Base-by-base conservation (phyloP, 1,284 basidiomycete species). In the Ceratobasidium sp. region DNA sequence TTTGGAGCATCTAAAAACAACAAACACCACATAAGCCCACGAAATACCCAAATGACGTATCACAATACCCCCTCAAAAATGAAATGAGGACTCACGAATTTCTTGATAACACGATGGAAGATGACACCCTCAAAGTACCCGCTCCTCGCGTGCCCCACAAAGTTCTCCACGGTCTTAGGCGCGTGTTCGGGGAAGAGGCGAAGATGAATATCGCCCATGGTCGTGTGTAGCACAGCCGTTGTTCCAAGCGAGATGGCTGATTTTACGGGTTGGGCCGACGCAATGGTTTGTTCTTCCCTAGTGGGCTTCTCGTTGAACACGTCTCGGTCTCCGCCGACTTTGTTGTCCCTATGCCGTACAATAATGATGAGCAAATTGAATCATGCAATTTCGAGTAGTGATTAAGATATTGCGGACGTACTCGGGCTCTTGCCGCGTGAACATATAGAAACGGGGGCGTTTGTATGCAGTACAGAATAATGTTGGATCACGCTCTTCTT, bases 241-340 rank as follows among this genome's bases (percentile, higher is more conserved):
- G 93, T 91, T 32, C 92, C 80, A 5, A 88, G 88, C 5, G 88
- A 90, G 28, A 88, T 87, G 0, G 88, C 89, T 38, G 82, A 82
- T 77, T 84, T 83, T 69, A 82, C 79, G 11, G 66, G 64, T 4
- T 88, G 85, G 0, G 93, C 86, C 0, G 92, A 83, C 0, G 95
- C 94, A 61, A 96, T 88, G n/a, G 90, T 92, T 80, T 95, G 95
- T 80, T 99, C 98, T 80, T 99, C 98, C 70, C 95, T 88, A 0
- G 97, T 98, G 0, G 98, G 98, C 64, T 93, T 89, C 82, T 99
- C 98, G 82, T 99, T 99, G 88, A 98, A 98, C 73, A 99, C 92
- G 78, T 99, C 98, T 59, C 98, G 91, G 76, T 99, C 96, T 30
- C 90, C 91, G 7, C 75, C 73, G 1, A 89, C 89, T 81, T 92